Percentiles rank a stretch among this genome's conserved stretches.
Conservation (phyloP, 257 asterid species). For the Phtheirospermum japonicum region DNA sequence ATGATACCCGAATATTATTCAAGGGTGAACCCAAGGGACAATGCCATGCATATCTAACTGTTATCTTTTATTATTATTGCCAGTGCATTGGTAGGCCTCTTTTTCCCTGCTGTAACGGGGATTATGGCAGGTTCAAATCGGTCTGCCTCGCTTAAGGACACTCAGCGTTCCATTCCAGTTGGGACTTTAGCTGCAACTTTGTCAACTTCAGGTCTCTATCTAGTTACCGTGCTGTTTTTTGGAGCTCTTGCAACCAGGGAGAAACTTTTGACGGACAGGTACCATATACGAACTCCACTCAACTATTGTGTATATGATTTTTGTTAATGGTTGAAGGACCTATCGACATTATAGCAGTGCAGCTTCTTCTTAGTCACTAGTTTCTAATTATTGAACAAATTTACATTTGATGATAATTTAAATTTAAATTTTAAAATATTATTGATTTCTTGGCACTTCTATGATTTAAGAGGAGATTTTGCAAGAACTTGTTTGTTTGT, state of each 20-base stretch:
- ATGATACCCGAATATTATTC: slow-evolving; percentile 15
- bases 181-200: slow-evolving; percentile 95
- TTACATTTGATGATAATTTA: neutral
- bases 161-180: slow-evolving; percentile 93
- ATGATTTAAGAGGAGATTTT: slow-evolving; percentile 10
- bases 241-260: slow-evolving; percentile 97
- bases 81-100: slow-evolving; percentile 99
- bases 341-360: slow-evolving; percentile 3
- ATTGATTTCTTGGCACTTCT: neutral
- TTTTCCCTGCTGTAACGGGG: slow-evolving; percentile 99
- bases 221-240: slow-evolving; percentile 72
- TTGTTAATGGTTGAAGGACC: neutral
- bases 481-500: neutral
- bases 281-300: slow-evolving; percentile 17
- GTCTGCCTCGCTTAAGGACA: slow-evolving; percentile 95
- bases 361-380: slow-evolving; percentile 11
- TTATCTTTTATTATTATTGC: slow-evolving; percentile 33
- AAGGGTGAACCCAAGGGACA: slow-evolving; percentile 21
- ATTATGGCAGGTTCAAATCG: slow-evolving; percentile 99
- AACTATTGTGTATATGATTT: slow-evolving; percentile 2
- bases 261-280: slow-evolving; percentile 98
- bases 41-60: slow-evolving; percentile 37
- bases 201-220: slow-evolving; percentile 71
- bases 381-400: slow-evolving; percentile 7
- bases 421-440: neutral